phyloP scores from a whole-genome alignment of 768 basidiomycete genomes.

The Mycena albidolilacea region DNA sequence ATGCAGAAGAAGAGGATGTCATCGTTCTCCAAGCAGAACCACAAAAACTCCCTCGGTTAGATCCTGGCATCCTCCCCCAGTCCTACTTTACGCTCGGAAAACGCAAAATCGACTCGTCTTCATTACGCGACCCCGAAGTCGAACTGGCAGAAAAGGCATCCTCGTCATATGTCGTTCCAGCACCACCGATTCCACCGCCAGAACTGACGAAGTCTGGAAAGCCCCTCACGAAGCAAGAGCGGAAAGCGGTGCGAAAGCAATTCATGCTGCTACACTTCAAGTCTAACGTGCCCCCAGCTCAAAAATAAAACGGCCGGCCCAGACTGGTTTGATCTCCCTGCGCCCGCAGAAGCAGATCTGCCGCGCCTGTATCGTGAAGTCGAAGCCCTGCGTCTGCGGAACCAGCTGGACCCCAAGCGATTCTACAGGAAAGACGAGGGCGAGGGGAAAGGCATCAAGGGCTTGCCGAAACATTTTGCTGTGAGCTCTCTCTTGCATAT shows the following conservation, averaged over 20 bases:
- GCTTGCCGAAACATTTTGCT: conserved; percentile 92
- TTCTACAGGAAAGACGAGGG: conserved; percentile 92
- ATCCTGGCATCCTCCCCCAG: conserved; percentile 75
- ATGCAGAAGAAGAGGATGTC: conserved; percentile 64
- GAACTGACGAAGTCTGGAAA: conserved; percentile 74
- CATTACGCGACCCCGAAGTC: conserved; percentile 74
- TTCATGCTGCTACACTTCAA: conserved; percentile 4
- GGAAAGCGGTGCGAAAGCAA: conserved; percentile 70
- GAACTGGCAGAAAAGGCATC: conserved; percentile 66
- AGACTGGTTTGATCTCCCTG: conserved; percentile 91
- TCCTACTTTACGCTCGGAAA: conserved; percentile 74
- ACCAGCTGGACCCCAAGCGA: conserved; percentile 92
- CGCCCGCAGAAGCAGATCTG: conserved; percentile 84
- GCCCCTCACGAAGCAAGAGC: conserved; percentile 79
- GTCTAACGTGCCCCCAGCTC: conserved; percentile 58
- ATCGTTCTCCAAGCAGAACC: conserved; percentile 58
- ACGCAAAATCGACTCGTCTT: conserved; percentile 59
- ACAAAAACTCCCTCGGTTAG: conserved; percentile 61
- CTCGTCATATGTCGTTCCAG: conserved; percentile 65
- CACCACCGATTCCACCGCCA: conserved; percentile 74
- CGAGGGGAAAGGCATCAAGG: conserved; percentile 88
- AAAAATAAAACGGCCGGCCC: conserved; percentile 82
- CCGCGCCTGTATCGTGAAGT: conserved; percentile 88
- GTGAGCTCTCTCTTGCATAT: conserved; percentile 57
- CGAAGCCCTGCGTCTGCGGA: conserved; percentile 87